Evolutionary conservation across 1,284 basidiomycete genomes (phyloP), one percentile per base, ranked within the genome.

Genomic region (Sporisorium sorghi): DNA sequence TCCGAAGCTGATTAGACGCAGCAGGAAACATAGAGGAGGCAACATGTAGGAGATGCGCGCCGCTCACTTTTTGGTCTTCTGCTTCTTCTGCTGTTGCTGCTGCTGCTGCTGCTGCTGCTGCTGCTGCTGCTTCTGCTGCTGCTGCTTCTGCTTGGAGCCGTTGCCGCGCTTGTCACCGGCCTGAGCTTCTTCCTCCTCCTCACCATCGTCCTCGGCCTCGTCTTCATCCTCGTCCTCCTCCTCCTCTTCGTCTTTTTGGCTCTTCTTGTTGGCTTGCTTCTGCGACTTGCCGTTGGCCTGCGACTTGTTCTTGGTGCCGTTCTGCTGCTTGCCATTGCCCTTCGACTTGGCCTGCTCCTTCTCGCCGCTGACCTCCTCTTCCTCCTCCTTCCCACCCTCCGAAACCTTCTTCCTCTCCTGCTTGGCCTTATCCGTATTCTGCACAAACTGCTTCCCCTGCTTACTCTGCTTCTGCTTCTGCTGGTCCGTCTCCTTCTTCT

Each of bases 381-480:
- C 56, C 7, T 58, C 51, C 8, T 50, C 24, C 10, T 55, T 28
- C 3, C 43, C 39, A 12, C 42, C 49, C 42, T 71, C 33, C 3
- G 59, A 63, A 11, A 43, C 70, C 30, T 68, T 57, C 65, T 68
- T 73, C 17, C 70, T 37, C 60, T 63, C 52, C 33, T 68, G 24
- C 35, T 57, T 59, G 1, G 70, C 70, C 57, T 68, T 56, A 30
- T 55, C 54, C 14, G 70, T 73, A 42, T 73, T 73, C 24, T 43
- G 26, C 0, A 73, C 65, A 43, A 60, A 67, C 49, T 73, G 70
- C 58, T 73, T 62, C 5, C 70, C 70, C 43, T 73, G 40, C 47
- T 62, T 72, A 37, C 64, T 68, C 49, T 68, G 53, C 48, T 63
- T 44, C 61, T 73, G 64, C 61, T 73, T 73, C 65, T 73, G 35